Conservation (phyloP, 495 filamentous ascomycete genomes). For the Hypoxylon perforatum region DNA sequence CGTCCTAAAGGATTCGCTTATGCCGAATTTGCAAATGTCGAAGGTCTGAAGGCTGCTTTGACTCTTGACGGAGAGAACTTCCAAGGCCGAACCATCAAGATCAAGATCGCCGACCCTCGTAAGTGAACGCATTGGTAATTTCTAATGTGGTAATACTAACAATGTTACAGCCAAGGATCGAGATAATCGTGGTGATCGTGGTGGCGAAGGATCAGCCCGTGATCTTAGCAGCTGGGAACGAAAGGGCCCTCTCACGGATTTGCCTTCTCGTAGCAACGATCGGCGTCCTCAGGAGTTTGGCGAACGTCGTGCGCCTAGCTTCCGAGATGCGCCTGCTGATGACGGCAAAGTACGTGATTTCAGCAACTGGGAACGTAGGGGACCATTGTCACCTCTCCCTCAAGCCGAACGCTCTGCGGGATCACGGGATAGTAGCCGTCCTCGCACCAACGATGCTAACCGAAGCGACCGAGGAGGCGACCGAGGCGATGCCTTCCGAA, state of each 20-base stretch:
- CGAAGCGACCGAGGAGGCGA: no score
- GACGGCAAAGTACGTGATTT: conserved; percentile 90
- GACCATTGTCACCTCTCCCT: conserved; percentile 81
- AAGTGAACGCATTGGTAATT: conserved; percentile 27
- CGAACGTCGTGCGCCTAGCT: conserved; percentile 50
- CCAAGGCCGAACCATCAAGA: conserved; percentile 85
- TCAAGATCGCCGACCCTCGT: conserved; percentile 69
- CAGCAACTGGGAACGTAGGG: conserved; percentile 94
- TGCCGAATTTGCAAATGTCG: conserved; percentile 88
- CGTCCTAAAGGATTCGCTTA: conserved; percentile 98
- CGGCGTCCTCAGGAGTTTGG: conserved; percentile 60
- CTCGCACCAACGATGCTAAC: conserved; percentile 71
- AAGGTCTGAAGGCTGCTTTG: conserved; percentile 91
- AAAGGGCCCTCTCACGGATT: conserved; percentile 85
- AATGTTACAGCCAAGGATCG: conserved; percentile 75
- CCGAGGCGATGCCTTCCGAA: conserved; percentile 57
- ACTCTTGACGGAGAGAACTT: conserved; percentile 82
- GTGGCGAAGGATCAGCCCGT: conserved; percentile 65
- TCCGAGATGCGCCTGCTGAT: conserved; percentile 58
- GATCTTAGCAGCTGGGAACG: conserved; percentile 86
- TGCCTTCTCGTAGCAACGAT: conserved; percentile 65
- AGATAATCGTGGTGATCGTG: conserved; percentile 60
- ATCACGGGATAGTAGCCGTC: conserved; percentile 75
- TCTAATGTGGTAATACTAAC: conserved; percentile 30
- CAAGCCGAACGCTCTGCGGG: conserved; percentile 62